phyloP scores from a whole-genome alignment of 257 asterid species.

The Lavandula angustifolia region DNA sequence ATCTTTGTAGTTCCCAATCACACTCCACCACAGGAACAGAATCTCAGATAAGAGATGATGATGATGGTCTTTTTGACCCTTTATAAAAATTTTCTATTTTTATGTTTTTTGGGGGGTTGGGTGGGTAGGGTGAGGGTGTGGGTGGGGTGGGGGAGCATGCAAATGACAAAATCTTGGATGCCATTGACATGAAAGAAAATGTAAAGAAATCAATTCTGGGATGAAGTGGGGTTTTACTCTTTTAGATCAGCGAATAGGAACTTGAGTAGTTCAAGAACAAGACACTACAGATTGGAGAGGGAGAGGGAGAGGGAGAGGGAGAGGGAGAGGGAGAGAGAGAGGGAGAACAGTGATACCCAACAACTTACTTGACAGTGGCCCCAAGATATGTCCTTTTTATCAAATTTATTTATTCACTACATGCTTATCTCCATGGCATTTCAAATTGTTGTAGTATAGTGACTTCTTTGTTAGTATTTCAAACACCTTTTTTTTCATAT shows the following conservation, averaged over 20 bases:
- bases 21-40: constrained; percentile 75
- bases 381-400: constrained; percentile 31
- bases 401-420: constrained; percentile 34
- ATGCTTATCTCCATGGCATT: constrained; percentile 30
- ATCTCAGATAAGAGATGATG: constrained; percentile 78
- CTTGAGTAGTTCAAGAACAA: constrained; percentile 26
- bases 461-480: no score
- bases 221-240: not conserved
- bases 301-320: constrained; percentile 21
- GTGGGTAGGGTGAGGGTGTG: no score
- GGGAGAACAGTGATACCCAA: constrained; percentile 42
- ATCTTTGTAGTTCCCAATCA: constrained; percentile 60
- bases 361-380: constrained; percentile 40
- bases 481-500: not conserved
- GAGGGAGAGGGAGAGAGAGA: no score
- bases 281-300: constrained; percentile 35
- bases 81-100: constrained; percentile 10
- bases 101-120: no score
- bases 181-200: constrained; percentile 28
- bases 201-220: not conserved
- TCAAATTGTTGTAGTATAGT: not conserved
- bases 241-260: constrained; percentile 28
- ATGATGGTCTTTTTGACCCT: constrained; percentile 50
- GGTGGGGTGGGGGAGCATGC: no score
- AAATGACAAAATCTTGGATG: constrained; percentile 38